Conservation (phyloP, 2,329 filamentous ascomycete species). For the Neonectria hederae region DNA sequence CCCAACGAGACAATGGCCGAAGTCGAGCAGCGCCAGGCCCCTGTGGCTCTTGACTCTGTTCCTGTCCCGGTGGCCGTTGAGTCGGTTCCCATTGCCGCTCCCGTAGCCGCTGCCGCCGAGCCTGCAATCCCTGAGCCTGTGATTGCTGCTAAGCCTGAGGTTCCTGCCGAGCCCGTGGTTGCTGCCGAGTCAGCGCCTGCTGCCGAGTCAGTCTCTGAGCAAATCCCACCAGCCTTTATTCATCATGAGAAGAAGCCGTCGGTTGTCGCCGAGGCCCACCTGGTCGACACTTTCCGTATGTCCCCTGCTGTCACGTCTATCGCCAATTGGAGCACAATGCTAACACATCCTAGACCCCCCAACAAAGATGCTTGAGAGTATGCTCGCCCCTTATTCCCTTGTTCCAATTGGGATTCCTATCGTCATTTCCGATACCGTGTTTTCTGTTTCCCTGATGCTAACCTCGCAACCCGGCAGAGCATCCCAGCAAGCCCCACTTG, state of each 20-base stretch:
- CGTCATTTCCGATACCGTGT: slow-evolving; percentile 8
- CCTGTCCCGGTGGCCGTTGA: slow-evolving; percentile 26
- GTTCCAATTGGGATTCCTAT: slow-evolving; percentile 19
- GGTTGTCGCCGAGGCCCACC: slow-evolving; percentile 78
- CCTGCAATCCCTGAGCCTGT: slow-evolving; percentile 2
- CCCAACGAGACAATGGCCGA: slow-evolving; percentile 38
- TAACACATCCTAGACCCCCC: slow-evolving; percentile 62
- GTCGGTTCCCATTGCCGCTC: slow-evolving; percentile 28
- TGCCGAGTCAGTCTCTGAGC: not conserved
- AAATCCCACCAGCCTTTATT: not conserved
- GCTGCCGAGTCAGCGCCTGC: not conserved
- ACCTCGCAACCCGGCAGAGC: slow-evolving; percentile 62
- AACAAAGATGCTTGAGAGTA: slow-evolving; percentile 74
- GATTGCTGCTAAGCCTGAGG: slow-evolving; percentile 20
- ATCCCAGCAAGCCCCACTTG: slow-evolving; percentile 75
- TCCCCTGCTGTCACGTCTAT: not conserved
- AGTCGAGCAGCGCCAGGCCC: slow-evolving; percentile 35
- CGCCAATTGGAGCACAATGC: slow-evolving; percentile 23
- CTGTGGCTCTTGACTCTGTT: slow-evolving; percentile 29
- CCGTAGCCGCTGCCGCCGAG: slow-evolving; percentile 29
- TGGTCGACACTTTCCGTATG: slow-evolving; percentile 78
- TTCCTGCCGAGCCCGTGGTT: slow-evolving; percentile 15
- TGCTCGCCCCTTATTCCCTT: slow-evolving; percentile 42
- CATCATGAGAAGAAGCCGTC: slow-evolving; percentile 47
- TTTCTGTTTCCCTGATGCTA: slow-evolving; percentile 41